Percentiles rank a stretch among this genome's conserved stretches.
phyloP scores from a whole-genome alignment of 768 basidiomycete genomes.

The Coprinopsis marcescibilis region DNA sequence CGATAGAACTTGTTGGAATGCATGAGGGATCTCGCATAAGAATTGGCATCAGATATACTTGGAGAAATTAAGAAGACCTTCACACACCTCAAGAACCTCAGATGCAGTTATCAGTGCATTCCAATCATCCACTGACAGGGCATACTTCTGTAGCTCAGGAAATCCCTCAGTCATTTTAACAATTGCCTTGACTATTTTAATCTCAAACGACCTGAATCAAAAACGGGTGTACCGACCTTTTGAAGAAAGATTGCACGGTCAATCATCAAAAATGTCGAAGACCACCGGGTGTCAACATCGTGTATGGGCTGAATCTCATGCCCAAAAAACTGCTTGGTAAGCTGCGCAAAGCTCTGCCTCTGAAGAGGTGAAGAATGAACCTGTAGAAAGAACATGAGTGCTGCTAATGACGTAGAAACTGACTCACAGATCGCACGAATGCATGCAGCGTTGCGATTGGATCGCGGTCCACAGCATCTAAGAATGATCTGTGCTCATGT shows the following conservation, averaged over 20 bases:
- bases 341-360: background rate
- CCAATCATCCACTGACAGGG: background rate
- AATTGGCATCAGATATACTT: background rate
- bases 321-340: background rate
- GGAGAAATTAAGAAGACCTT: background rate
- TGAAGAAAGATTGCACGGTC: background rate
- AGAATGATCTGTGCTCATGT: background rate
- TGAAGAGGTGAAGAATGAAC: conserved; percentile 4
- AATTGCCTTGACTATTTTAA: background rate
- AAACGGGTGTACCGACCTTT: background rate
- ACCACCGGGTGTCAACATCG: conserved; percentile 9
- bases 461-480: background rate
- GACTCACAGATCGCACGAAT: background rate
- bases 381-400: background rate
- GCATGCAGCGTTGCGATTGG: background rate
- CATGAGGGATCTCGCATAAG: background rate
- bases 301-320: background rate
- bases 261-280: conserved; percentile 7
- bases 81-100: background rate
- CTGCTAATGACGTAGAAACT: background rate
- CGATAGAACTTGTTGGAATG: background rate
- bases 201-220: background rate
- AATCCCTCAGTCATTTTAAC: background rate
- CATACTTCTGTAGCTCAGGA: conserved; percentile 3
- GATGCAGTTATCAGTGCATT: background rate